Percentiles rank a stretch among this genome's conserved stretches.
Evolutionary conservation across 2,329 filamentous ascomycete species (phyloP).

Genomic region (Penicillium sp.): DNA sequence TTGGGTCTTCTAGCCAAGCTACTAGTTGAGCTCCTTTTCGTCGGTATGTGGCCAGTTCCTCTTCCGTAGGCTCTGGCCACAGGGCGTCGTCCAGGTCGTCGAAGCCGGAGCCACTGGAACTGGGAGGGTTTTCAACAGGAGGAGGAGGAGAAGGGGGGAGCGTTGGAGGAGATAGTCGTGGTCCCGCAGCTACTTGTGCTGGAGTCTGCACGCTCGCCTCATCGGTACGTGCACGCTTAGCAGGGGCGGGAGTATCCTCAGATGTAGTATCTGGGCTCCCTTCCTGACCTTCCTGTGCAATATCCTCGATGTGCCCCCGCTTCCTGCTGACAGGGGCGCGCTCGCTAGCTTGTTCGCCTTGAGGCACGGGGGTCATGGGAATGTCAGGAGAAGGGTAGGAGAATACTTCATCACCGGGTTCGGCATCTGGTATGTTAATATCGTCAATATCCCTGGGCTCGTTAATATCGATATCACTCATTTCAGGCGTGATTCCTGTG

Average conservation of each 20-base stretch:
- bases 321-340: background rate
- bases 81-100: background rate
- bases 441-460: background rate
- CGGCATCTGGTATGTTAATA: background rate
- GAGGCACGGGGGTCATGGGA: no score
- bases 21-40: background rate
- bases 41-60: background rate
- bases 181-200: background rate
- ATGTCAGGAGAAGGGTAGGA: no score
- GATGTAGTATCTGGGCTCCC: background rate
- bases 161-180: background rate
- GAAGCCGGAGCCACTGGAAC: no score
- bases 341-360: background rate
- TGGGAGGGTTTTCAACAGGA: no score
- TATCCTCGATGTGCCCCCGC: background rate
- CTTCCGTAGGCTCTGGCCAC: background rate
- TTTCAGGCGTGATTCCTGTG: background rate
- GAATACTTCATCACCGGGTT: background rate
- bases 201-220: no score
- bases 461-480: background rate
- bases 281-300: background rate
- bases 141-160: background rate
- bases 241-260: background rate
- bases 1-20: background rate
- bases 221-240: background rate